Evolutionary conservation across 805 yeast genomes (phyloP), one percentile per base, ranked within the genome.

Genomic region (Ogataea populi-albae): DNA sequence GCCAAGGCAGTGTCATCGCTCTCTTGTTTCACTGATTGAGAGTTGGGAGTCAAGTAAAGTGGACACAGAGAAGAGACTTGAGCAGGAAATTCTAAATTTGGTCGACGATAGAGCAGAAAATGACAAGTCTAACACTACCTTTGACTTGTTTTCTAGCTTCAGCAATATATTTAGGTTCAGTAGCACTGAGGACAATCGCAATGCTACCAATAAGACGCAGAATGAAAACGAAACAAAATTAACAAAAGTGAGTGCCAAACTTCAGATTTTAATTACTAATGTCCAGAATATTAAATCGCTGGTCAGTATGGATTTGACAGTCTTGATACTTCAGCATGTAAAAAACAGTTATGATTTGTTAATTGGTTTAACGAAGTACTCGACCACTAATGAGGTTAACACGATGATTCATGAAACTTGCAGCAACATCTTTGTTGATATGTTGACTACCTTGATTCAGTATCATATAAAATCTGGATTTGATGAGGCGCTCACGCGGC

Each of bases 381-480:
- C 62, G 32, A 50, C 54, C 2, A 40, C 53, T 16, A 33, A 52
- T 56, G 48, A 53, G 54, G 34, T 60, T 55, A 43, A 58, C 46
- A 26, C 46, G 46, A 61, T 40, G 43, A 60, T 65, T 26, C 53
- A 66, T 30, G 52, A 30, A 27, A 60, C 50, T 45, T 65, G 54
- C 61, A 77, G 79, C 52, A 75, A 72, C n/a, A 67, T 88, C 1
- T 91, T 87, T 53, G 77, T 80, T 12, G 75, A 73, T 23, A 71
- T 84, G 32, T 61, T 91, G 6, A 73, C 71, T 2, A 64, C 75
- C 5, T 64, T 91, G 11, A 83, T 89, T 9, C 69, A 69, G 12
- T 66, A 74, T n/a, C 98, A 93, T 59, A 69, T 93, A n/a, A 73
- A 74, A 43, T 78, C 78, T 0, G 98, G 97, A 0, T 93, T 93